Conservation (phyloP, 345 rosid genomes). For the Camelina neglecta region DNA sequence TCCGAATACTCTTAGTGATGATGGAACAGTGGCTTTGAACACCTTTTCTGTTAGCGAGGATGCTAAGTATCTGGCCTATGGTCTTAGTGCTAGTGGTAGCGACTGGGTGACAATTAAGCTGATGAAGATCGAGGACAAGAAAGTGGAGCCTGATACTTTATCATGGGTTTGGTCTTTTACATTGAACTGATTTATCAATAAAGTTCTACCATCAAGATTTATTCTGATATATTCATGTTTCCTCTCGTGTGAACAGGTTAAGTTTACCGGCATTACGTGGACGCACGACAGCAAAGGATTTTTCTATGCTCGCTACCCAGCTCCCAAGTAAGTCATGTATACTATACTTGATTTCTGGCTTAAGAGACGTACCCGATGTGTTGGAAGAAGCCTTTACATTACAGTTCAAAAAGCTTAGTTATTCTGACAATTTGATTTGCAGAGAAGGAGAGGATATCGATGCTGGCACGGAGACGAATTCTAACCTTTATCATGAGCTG, state of each 20-base stretch:
- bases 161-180: conserved; percentile 67
- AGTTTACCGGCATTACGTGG: conserved; percentile 82
- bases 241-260: conserved; percentile 54
- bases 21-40: conserved; percentile 81
- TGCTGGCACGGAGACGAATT: conserved; percentile 90
- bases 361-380: not conserved
- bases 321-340: conserved; percentile 64
- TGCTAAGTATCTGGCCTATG: conserved; percentile 79
- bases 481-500: conserved; percentile 78
- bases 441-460: conserved; percentile 81
- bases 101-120: conserved; percentile 90
- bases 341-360: not conserved
- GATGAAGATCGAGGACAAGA: conserved; percentile 66
- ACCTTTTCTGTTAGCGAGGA: conserved; percentile 73
- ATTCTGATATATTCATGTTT: not conserved
- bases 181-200: not conserved
- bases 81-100: conserved; percentile 89
- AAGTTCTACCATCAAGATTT: not conserved
- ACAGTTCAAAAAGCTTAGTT: not conserved
- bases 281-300: conserved; percentile 84
- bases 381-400: conserved; percentile 3
- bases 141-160: conserved; percentile 73
- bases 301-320: conserved; percentile 93
- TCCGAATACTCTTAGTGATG: conserved; percentile 83
- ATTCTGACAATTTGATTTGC: conserved; percentile 28